Evolutionary conservation across 2,329 filamentous ascomycete genomes (phyloP).

Genomic region (Blastomyces emzantsi): DNA sequence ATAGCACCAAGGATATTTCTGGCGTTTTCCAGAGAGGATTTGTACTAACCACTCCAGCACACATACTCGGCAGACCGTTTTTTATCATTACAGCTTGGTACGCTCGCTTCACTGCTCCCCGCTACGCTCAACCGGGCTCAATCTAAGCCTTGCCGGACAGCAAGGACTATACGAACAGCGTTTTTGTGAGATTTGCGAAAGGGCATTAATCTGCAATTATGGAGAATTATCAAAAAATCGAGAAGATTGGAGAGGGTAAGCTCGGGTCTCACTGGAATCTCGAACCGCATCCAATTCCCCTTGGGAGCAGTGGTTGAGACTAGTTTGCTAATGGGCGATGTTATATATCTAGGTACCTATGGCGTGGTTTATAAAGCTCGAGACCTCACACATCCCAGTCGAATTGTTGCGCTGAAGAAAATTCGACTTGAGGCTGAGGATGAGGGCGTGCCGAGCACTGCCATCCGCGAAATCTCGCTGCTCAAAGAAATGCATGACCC

Average conservation of each 20-base stretch:
- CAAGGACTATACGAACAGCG: not conserved
- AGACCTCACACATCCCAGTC: constrained; percentile 70
- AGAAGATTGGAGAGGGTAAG: constrained; percentile 92
- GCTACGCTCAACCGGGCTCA: not conserved
- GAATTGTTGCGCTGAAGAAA: constrained; percentile 90
- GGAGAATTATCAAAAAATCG: constrained; percentile 95
- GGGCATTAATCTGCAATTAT: constrained; percentile 41
- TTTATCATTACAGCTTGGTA: not conserved
- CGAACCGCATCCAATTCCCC: not conserved
- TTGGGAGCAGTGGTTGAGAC: not conserved
- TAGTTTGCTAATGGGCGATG: not conserved
- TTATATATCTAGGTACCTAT: constrained; percentile 61
- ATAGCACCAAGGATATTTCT: constrained; percentile 1
- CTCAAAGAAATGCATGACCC: constrained; percentile 91
- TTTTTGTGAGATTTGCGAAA: not conserved
- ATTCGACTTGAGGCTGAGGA: constrained; percentile 92
- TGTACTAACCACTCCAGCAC: constrained; percentile 7
- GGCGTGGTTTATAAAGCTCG: constrained; percentile 92
- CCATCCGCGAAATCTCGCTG: constrained; percentile 87
- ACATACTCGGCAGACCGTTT: not conserved
- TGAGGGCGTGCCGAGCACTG: constrained; percentile 85
- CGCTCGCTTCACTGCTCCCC: not conserved
- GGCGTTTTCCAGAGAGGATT: constrained; percentile 4
- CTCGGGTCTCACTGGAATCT: not conserved
- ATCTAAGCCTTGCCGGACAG: not conserved